Conservation (phyloP, 768 basidiomycete genomes). For the Collybiopsis luxurians region DNA sequence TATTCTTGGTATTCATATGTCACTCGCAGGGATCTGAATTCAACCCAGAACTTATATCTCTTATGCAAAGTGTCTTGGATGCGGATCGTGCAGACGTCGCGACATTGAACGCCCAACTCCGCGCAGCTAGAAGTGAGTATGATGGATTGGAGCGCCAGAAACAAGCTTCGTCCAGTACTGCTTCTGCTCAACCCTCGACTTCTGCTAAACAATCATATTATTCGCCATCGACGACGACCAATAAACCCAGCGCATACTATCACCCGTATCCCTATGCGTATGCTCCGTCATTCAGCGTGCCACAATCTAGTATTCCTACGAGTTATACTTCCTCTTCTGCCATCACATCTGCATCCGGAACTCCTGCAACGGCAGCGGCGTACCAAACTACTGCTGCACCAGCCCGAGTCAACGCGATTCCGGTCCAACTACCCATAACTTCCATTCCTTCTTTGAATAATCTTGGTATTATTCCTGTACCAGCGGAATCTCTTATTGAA, state of each 20-base stretch:
- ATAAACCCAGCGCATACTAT: conserved; percentile 46
- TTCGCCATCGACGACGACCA: conserved; percentile 25
- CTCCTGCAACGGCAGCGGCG: conserved; percentile 31
- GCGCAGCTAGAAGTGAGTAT: conserved; percentile 58
- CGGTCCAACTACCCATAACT: conserved; percentile 70
- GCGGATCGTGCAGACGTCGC: conserved; percentile 63
- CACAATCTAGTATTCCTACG: too few species aligned
- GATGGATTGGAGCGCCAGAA: conserved; percentile 72
- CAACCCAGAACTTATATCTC: conserved; percentile 59
- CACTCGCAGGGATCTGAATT: conserved; percentile 52
- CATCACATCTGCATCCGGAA: conserved; percentile 21
- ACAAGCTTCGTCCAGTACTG: conserved; percentile 43
- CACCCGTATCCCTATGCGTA: conserved; percentile 65
- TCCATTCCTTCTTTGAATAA: conserved; percentile 64
- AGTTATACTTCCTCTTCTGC: conserved; percentile 21
- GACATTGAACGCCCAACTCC: conserved; percentile 54
- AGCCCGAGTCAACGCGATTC: conserved; percentile 27
- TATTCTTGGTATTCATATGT: background rate
- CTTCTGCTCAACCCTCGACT: conserved; percentile 29
- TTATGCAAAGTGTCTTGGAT: conserved; percentile 65
- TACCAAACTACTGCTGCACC: conserved; percentile 34
- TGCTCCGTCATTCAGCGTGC: conserved; percentile 51
- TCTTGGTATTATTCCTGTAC: conserved; percentile 72
- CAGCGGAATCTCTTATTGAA: conserved; percentile 47
- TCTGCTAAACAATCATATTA: conserved; percentile 23